Evolutionary conservation across 306 rosid species (phyloP), one percentile per base, ranked within the genome.

Genomic region (Cucumis cinereus): DNA sequence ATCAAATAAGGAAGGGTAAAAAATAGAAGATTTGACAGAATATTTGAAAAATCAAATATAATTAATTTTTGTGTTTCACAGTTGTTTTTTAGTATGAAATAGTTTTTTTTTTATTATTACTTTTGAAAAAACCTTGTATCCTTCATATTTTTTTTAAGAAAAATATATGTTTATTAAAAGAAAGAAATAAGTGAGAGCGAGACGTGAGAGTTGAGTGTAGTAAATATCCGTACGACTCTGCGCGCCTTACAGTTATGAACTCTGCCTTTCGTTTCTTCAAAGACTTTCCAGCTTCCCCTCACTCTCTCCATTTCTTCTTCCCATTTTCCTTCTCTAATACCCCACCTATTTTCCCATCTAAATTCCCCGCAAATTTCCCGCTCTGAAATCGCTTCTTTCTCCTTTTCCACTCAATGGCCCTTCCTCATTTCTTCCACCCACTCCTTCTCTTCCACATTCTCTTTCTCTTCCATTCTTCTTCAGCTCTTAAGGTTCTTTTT

Each of bases 401-500:
- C 11, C 33, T 22, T 9, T 2, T 26, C 17, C 35, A 16, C 20
- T 35, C 7, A 45, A 72, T 72, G 76, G 61, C 6, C 2, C 7
- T 0, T 24, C 75, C 6, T 36, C 47, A 58, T 66, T 77, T 67
- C 77, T 79, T 77, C 81, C 89, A 82, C 90, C 59, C 75, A 24
- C 53, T 80, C 7, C 75, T 80, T 71, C 86, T 91, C 43, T 71
- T 87, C 2, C 62, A 81, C 68, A 15, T 82, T 10, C 22, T 73
- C 59, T 82, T 82, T 43, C 79, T 90, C 77, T 68, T 87, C 23
- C 77, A 77, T 74, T 78, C 79, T 17, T 87, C 92, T 30, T 81
- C 86, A 3, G 90, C 98, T 73, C 89, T 84, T 82, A 81, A 86
- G 96, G 98, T 90, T 57, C 22, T n/a, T 79, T 33, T 53, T 19